Percentiles rank a stretch among this genome's conserved stretches.
Conservation (phyloP, 2,329 filamentous ascomycete genomes). For the Fusarium annulatum region DNA sequence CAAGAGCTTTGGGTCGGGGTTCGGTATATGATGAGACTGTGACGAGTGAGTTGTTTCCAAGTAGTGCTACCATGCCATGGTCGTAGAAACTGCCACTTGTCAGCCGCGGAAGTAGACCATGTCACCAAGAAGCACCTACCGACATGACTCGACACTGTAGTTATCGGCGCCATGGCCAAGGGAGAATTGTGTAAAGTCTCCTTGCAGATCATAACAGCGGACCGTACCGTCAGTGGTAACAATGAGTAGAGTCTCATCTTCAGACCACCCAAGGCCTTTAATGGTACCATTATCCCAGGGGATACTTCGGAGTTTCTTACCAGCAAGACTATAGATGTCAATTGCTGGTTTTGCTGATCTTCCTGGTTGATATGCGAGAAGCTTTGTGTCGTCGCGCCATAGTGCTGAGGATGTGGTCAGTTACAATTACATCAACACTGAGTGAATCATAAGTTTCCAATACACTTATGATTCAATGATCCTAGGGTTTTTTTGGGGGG, state of each 20-base stretch:
- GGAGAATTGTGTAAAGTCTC: constrained; percentile 94
- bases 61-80: constrained; percentile 89
- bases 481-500: neutral
- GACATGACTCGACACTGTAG: constrained; percentile 86
- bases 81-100: constrained; percentile 75
- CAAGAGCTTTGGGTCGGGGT: constrained; percentile 85
- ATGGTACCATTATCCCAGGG: constrained; percentile 92
- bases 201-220: constrained; percentile 90
- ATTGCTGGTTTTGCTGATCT: constrained; percentile 83
- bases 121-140: constrained; percentile 49
- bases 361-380: constrained; percentile 80
- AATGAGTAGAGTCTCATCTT: constrained; percentile 90
- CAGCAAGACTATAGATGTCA: constrained; percentile 93
- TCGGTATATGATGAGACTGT: constrained; percentile 91
- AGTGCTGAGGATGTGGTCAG: constrained; percentile 69
- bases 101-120: constrained; percentile 2
- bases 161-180: constrained; percentile 91
- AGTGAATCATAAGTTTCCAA: constrained; percentile 13
- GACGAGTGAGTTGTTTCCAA: constrained; percentile 88
- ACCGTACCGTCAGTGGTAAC: constrained; percentile 91
- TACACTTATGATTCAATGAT: neutral
- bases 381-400: constrained; percentile 87
- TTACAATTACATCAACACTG: neutral
- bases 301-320: constrained; percentile 86
- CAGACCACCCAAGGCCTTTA: constrained; percentile 93